Evolutionary conservation across 1,284 basidiomycete genomes (phyloP).

Genomic region (Waitea zeae): DNA sequence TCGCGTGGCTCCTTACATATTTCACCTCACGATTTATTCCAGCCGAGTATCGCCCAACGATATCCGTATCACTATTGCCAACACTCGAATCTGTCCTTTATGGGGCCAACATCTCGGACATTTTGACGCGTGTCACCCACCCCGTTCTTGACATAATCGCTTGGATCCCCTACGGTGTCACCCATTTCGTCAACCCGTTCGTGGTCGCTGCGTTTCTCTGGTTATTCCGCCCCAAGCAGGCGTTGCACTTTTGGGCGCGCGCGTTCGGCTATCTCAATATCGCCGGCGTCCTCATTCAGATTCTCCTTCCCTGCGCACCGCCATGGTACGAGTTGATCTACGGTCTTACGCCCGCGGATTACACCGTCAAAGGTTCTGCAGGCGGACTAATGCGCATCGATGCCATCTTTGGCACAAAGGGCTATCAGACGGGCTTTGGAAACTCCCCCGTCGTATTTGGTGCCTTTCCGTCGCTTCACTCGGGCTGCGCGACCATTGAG

Average conservation of each 20-base stretch:
- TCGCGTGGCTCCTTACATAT: conserved; percentile 74
- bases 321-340: conserved; percentile 99
- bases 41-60: conserved; percentile 51
- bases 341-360: conserved; percentile 89
- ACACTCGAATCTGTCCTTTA: conserved; percentile 91
- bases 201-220: conserved; percentile 65
- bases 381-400: conserved; percentile 92
- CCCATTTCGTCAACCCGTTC: conserved; percentile 79
- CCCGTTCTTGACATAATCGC: conserved; percentile 84
- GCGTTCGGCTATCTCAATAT: conserved; percentile 94
- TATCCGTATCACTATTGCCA: conserved; percentile 86
- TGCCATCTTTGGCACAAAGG: conserved; percentile 61
- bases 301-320: conserved; percentile 83
- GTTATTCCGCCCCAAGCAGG: conserved; percentile 65
- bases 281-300: conserved; percentile 77
- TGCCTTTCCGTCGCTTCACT: conserved; percentile 90
- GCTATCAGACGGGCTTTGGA: conserved; percentile 77
- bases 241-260: conserved; percentile 74
- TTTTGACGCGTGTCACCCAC: conserved; percentile 88
- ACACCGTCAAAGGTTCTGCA: conserved; percentile 81
- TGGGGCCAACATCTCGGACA: conserved; percentile 93
- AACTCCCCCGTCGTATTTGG: conserved; percentile 91
- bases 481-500: conserved; percentile 82
- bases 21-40: conserved; percentile 83
- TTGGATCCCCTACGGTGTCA: conserved; percentile 91